phyloP scores from a whole-genome alignment of 169 alveolate genomes.

The Nephromyces sp. region DNA sequence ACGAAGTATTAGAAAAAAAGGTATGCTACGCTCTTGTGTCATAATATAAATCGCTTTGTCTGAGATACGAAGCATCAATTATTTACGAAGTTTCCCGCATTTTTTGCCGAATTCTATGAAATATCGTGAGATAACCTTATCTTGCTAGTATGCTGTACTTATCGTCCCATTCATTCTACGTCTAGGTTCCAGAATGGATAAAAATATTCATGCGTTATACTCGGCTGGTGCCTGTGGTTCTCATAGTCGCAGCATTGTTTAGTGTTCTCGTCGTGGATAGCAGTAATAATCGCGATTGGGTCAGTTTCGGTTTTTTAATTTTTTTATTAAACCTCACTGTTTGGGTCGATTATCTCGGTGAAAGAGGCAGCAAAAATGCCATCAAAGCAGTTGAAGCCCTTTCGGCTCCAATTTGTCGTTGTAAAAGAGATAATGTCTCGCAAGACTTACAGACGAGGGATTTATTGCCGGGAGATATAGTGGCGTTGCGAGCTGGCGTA shows the following conservation, averaged over 20 bases:
- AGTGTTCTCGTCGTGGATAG: slow-evolving; percentile 10
- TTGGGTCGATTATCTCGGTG: slow-evolving; percentile 62
- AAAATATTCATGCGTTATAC: slow-evolving; percentile 19
- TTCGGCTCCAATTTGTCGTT: slow-evolving; percentile 39
- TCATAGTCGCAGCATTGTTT: slow-evolving; percentile 21
- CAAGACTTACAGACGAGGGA: too few relatives aligned
- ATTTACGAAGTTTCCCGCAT: too few relatives aligned
- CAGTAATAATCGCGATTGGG: slow-evolving; percentile 47
- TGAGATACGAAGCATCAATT: too few relatives aligned
- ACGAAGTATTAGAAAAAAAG: slow-evolving; percentile 27
- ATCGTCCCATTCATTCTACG: too few relatives aligned
- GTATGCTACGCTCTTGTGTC: too few relatives aligned
- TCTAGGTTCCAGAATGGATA: slow-evolving; percentile 35
- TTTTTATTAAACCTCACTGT: slow-evolving; percentile 72
- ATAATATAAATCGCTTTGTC: too few relatives aligned
- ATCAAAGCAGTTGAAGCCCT: slow-evolving; percentile 61
- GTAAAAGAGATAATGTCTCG: too few relatives aligned
- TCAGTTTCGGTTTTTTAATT: slow-evolving; percentile 77
- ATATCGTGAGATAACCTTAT: too few relatives aligned
- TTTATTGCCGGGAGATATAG: slow-evolving; percentile 75
- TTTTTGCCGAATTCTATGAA: too few relatives aligned
- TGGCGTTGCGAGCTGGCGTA: slow-evolving; percentile 67
- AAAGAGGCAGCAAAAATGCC: slow-evolving; percentile 69
- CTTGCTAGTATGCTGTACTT: too few relatives aligned
- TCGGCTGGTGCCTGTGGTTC: slow-evolving; percentile 27